Percentiles rank a stretch among this genome's conserved stretches.
Evolutionary conservation across 2,329 filamentous ascomycete species (phyloP).

Genomic region (Parastagonospora avenae): DNA sequence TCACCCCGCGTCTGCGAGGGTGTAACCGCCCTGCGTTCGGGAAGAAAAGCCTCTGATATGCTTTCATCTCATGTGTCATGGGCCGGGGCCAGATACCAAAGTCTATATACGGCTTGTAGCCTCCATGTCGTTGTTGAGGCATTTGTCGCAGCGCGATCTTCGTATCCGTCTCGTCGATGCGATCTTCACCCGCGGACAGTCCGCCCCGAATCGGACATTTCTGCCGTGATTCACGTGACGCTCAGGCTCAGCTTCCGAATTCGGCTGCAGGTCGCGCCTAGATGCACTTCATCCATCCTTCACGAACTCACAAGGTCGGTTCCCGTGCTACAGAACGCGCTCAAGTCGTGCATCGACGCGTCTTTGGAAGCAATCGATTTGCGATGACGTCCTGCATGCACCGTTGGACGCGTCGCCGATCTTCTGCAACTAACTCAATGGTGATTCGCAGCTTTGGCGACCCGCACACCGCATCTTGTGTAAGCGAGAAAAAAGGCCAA

Average conservation of each 20-base stretch:
- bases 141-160: too few species aligned
- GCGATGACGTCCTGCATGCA: slow-evolving; percentile 15
- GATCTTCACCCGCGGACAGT: too few species aligned
- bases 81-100: slow-evolving; percentile 6
- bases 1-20: slow-evolving; percentile 6
- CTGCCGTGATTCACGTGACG: too few species aligned
- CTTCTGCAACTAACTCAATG: slow-evolving; percentile 9
- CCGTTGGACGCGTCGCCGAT: slow-evolving; percentile 14
- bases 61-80: slow-evolving; percentile 7
- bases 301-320: not conserved
- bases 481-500: slow-evolving; percentile 2
- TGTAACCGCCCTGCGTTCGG: slow-evolving; percentile 9
- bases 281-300: not conserved
- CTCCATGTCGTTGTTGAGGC: too few species aligned
- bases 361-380: not conserved
- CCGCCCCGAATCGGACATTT: too few species aligned
- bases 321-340: too few species aligned
- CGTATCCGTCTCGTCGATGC: too few species aligned
- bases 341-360: too few species aligned
- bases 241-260: too few species aligned
- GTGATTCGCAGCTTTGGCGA: slow-evolving; percentile 29
- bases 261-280: too few species aligned
- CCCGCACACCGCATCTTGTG: slow-evolving; percentile 9
- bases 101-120: too few species aligned
- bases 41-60: slow-evolving; percentile 1